phyloP scores from a whole-genome alignment of 2,329 filamentous ascomycete genomes.

The Monilinia vaccinii-corymbosi region DNA sequence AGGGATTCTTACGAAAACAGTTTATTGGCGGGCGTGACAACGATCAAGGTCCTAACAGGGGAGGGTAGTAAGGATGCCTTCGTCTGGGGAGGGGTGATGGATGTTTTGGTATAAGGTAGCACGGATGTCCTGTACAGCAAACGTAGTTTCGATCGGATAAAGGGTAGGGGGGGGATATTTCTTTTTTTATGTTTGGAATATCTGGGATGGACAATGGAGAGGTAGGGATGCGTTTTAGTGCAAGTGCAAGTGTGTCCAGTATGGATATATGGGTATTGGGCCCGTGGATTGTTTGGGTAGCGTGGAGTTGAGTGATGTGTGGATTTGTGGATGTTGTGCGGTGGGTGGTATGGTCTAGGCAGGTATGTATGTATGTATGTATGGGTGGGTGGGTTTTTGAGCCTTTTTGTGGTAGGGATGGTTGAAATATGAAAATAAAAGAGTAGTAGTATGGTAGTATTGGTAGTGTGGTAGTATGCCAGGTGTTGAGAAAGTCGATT shows the following conservation, averaged over 20 bases:
- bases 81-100: constrained; percentile 8
- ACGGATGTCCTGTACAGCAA: constrained; percentile 2
- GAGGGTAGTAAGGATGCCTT: background rate
- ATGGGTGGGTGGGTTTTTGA: background rate
- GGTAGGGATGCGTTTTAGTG: background rate
- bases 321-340: constrained; percentile 1
- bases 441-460: background rate
- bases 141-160: constrained; percentile 10
- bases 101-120: constrained; percentile 9
- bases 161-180: constrained; percentile 5
- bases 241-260: background rate
- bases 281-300: constrained; percentile 3
- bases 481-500: background rate
- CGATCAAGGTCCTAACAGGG: constrained; percentile 12
- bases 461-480: background rate
- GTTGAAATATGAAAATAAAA: constrained; percentile 1
- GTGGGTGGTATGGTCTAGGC: background rate
- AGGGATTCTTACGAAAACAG: constrained; percentile 11
- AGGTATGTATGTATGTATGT: background rate
- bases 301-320: constrained; percentile 4
- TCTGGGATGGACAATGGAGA: background rate
- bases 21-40: constrained; percentile 9
- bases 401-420: background rate
- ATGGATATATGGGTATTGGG: constrained; percentile 3
- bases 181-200: background rate